Percentiles rank a stretch among this genome's conserved stretches.
These are phyloP conservation scores for Xylariaceae sp. DNA, from an alignment of 2,329 filamentous ascomycete genomes.

Conservation along the genomic window DNA sequence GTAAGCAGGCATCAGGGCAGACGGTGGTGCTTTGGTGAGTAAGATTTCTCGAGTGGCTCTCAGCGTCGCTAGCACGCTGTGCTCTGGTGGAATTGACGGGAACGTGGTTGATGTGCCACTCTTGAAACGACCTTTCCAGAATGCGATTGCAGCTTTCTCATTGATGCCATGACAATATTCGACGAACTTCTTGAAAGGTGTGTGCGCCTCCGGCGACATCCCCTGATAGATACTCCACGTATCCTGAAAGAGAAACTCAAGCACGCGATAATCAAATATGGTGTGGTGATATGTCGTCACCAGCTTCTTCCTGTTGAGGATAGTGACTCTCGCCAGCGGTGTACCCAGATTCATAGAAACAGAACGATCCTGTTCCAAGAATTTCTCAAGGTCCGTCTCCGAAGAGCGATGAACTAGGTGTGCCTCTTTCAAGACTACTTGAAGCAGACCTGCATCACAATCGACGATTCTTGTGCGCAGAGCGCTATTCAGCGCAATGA, in stretches of 20 bases:
- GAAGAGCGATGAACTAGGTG: slow-evolving; percentile 1
- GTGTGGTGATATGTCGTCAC: slow-evolving; percentile 14
- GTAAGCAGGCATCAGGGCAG: slow-evolving; percentile 9
- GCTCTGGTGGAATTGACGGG: too few relatives aligned
- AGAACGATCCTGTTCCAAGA: neutral
- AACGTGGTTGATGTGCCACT: neutral
- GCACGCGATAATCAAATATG: slow-evolving; percentile 8
- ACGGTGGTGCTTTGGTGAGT: too few relatives aligned
- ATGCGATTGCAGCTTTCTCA: slow-evolving; percentile 9
- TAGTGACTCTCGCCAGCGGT: neutral
- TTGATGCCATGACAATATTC: slow-evolving; percentile 5
- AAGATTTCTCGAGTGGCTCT: too few relatives aligned
- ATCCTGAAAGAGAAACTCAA: slow-evolving; percentile 4
- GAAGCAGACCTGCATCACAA: slow-evolving; percentile 7
- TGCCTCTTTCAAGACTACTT: slow-evolving; percentile 13
- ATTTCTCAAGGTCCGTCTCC: neutral
- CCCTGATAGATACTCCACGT: slow-evolving; percentile 8
- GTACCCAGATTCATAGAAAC: slow-evolving; percentile 3
- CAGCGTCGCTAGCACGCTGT: too few relatives aligned
- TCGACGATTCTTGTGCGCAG: slow-evolving; percentile 17
- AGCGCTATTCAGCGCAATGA: slow-evolving; percentile 11
- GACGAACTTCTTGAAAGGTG: slow-evolving; percentile 13
- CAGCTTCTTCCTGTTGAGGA: slow-evolving; percentile 10
- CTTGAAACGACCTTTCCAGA: slow-evolving; percentile 15
- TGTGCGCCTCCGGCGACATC: neutral